Conservation (phyloP, 495 filamentous ascomycete genomes). For the Podospora sp. region DNA sequence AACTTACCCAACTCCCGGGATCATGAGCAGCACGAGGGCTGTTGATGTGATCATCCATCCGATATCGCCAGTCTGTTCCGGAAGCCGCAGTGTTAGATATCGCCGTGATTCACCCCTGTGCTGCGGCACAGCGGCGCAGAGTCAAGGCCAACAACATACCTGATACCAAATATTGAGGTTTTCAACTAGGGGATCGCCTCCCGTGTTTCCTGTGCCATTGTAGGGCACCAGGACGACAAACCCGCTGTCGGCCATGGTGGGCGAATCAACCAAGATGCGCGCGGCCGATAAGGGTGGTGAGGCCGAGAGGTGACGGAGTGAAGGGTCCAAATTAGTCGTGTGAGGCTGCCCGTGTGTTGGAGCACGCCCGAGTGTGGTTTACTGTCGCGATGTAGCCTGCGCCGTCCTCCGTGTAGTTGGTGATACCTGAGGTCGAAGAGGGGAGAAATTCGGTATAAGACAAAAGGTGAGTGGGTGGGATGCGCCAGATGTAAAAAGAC, state of each 20-base stretch:
- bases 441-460: not conserved
- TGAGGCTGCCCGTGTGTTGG: not conserved
- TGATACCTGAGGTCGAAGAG: not conserved
- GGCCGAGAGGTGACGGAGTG: not conserved
- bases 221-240: conserved; percentile 59
- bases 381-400: not conserved
- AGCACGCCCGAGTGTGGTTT: not conserved
- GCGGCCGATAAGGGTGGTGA: conserved; percentile 3
- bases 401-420: conserved; percentile 5
- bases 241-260: conserved; percentile 45
- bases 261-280: conserved; percentile 10
- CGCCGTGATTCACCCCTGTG: conserved; percentile 6
- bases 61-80: conserved; percentile 76
- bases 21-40: conserved; percentile 93
- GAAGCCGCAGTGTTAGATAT: conserved; percentile 9
- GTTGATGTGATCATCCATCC: conserved; percentile 86
- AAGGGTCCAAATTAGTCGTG: not conserved
- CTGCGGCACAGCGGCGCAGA: not conserved
- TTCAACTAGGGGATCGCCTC: conserved; percentile 70
- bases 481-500: not conserved
- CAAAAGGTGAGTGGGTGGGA: conserved; percentile 4
- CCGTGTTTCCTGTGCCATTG: conserved; percentile 68
- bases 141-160: conserved; percentile 49
- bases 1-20: conserved; percentile 79
- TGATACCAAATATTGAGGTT: conserved; percentile 84